Evolutionary conservation across 495 filamentous ascomycete genomes (phyloP).

Genomic region (Hypoxylon cercidicola): DNA sequence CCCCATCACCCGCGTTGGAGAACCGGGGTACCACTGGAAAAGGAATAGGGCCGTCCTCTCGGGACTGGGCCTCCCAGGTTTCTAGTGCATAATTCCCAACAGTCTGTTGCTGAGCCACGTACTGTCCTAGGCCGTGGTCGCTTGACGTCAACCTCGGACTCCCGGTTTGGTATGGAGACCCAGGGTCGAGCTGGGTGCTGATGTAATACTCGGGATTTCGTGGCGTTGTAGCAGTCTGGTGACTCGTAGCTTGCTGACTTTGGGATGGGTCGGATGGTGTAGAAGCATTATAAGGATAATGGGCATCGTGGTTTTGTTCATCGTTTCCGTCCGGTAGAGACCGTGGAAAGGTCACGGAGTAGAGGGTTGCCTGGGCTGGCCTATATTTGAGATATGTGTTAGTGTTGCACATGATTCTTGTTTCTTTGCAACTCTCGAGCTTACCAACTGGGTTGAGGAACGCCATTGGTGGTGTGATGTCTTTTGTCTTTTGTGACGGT

Average conservation of each 20-base stretch:
- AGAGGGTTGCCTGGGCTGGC: not conserved
- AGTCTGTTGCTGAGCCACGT: slow-evolving; percentile 10
- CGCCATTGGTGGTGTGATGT: slow-evolving; percentile 1
- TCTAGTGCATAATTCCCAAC: slow-evolving; percentile 5
- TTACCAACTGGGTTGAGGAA: not conserved
- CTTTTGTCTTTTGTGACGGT: not conserved
- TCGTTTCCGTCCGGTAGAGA: not conserved
- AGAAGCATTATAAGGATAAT: not conserved
- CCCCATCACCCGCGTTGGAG: not conserved
- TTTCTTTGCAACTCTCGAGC: not conserved
- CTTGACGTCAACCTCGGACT: not conserved
- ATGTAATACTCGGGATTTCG: not conserved
- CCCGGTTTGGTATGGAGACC: not conserved
- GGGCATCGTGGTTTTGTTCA: not conserved
- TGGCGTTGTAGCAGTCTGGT: not conserved
- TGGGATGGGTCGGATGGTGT: not conserved
- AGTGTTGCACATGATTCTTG: not conserved
- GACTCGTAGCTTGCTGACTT: slow-evolving; percentile 5
- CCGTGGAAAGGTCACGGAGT: not conserved
- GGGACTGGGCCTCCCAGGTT: slow-evolving; percentile 11
- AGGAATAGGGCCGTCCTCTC: slow-evolving; percentile 16
- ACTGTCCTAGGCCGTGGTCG: not conserved
- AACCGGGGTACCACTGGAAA: slow-evolving; percentile 14
- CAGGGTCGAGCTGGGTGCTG: not conserved
- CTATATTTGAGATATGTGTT: not conserved